Conservation (phyloP, 176 grass and related monocot species). For the Cenchrus purpureus region DNA sequence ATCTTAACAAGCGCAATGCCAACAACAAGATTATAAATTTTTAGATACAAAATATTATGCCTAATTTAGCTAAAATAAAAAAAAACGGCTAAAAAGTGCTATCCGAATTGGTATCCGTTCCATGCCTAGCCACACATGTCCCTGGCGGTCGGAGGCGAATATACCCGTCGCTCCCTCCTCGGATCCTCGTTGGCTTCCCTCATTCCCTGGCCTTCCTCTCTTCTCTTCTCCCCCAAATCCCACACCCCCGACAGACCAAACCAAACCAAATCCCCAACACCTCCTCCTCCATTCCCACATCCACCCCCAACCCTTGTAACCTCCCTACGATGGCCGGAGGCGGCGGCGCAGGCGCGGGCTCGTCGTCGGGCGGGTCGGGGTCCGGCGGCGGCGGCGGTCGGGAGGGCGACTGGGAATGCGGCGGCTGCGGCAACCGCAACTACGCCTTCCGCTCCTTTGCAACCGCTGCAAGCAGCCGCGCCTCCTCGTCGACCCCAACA, state of each 20-base stretch:
- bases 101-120: too few relatives aligned
- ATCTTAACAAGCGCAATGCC: too few relatives aligned
- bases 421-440: conserved; percentile 86
- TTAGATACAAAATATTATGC: too few relatives aligned
- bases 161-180: not conserved
- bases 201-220: not conserved
- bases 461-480: conserved; percentile 98
- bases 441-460: conserved; percentile 98
- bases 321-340: conserved; percentile 31
- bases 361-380: conserved; percentile 37
- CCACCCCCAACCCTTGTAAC: not conserved
- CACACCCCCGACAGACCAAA: not conserved
- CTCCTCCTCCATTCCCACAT: conserved; percentile 10
- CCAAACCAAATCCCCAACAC: not conserved
- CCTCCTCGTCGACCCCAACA: conserved; percentile 82
- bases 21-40: too few relatives aligned
- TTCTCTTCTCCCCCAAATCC: conserved; percentile 1
- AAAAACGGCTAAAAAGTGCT: too few relatives aligned
- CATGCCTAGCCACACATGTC: not conserved
- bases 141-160: not conserved
- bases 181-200: not conserved
- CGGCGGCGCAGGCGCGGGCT: conserved; percentile 31
- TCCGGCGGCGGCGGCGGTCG: conserved; percentile 44
- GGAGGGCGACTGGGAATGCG: conserved; percentile 96
- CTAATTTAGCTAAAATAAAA: too few relatives aligned